Evolutionary conservation across 441 rosid species (phyloP), one percentile per base, ranked within the genome.

Genomic region (Sinapis alba): DNA sequence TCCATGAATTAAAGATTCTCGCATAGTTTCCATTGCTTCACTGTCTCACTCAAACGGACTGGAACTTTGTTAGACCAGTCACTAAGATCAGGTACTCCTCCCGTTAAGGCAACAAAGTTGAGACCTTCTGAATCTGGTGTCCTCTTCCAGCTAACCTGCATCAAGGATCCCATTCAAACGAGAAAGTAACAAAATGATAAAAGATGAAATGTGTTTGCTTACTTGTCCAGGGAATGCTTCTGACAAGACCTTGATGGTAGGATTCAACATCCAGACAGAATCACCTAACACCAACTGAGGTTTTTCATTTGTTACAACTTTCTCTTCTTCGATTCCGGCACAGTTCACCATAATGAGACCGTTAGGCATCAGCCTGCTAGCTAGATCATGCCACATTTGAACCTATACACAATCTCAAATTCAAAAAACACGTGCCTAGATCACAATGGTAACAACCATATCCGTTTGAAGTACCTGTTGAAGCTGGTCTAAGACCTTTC

Each of bases 321-420:
- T 36, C 59, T 79, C 83, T 72, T 54, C 71, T 50, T 81, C 64
- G 59, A 85, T 79, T 59, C 96, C 97, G 21, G 91, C 96, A 79
- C 95, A 91, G 34, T 91, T 92, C 79, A 88, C 93, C 92, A 94
- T 91, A 4, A 91, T 57, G 9, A 93, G 93, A 34, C 97, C 93
- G 26, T 79, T 68, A 18, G 88, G 89, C 84, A 88, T 82, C 80
- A 94, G 66, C 79, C 88, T 85, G 36, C 83, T 83, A 21, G 80
- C 89, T 75, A 94, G 63, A 21, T 86, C 81, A 68, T 78, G 53
- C 97, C 98, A 94, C 15, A 90, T 86, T 54, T 69, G 80, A 28
- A 83, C 89, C 94, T 57, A n/a, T n/a, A 15, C 53, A 47, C 32
- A 11, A 28, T 20, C 47, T 8, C 21, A 19, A 53, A 3, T 7